phyloP scores from a whole-genome alignment of 805 yeast genomes.

The Peterozyma toletana region DNA sequence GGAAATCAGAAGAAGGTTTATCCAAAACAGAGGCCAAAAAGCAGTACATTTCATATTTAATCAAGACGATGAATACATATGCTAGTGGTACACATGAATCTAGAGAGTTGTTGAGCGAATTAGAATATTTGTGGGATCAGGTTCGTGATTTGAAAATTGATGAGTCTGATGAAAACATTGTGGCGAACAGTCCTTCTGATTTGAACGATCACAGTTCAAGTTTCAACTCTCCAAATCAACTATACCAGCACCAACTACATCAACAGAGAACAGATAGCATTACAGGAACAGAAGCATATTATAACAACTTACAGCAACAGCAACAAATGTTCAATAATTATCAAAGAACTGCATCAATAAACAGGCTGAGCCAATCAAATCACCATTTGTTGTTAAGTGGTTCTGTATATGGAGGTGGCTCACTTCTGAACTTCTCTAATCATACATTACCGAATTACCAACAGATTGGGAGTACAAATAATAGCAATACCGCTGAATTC shows the following conservation, averaged over 20 bases:
- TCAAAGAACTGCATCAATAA: neutral
- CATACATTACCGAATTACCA: conserved; percentile 1
- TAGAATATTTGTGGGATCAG: conserved; percentile 72
- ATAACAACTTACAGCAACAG: neutral
- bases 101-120: conserved; percentile 54
- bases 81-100: conserved; percentile 66
- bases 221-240: conserved; percentile 7
- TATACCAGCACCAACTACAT: conserved; percentile 7
- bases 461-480: conserved; percentile 11
- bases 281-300: neutral
- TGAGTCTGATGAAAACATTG: neutral
- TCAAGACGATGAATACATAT: conserved; percentile 65
- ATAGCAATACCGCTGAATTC: conserved; percentile 24
- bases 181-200: neutral
- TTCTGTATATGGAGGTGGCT: conserved; percentile 9
- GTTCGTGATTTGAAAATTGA: conserved; percentile 35
- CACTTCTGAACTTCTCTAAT: conserved; percentile 1
- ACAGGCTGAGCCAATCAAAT: conserved; percentile 5
- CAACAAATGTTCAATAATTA: neutral
- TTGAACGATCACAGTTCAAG: conserved; percentile 3
- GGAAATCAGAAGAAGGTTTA: conserved; percentile 71
- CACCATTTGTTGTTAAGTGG: conserved; percentile 8
- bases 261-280: neutral
- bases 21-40: conserved; percentile 67
- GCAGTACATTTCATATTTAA: conserved; percentile 56